These are phyloP conservation scores for Endocalyx cinctus DNA, from an alignment of 2,329 filamentous ascomycete species.

Conservation along the genomic window DNA sequence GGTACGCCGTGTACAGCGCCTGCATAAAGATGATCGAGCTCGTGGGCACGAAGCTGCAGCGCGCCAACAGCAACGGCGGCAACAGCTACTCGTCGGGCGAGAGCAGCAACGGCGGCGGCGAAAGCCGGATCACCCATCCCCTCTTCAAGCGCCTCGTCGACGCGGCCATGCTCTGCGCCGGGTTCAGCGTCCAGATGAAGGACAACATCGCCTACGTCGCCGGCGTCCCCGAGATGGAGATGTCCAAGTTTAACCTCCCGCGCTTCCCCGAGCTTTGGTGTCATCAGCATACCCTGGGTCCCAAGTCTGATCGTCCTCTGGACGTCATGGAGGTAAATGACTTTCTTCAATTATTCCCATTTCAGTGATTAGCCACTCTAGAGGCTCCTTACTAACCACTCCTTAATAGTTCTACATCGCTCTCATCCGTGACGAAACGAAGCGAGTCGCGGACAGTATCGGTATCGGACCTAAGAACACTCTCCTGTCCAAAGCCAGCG, in stretches of 20 bases:
- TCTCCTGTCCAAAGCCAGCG: conserved; percentile 27
- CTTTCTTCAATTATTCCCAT: background rate
- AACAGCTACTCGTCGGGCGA: no score
- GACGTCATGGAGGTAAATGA: conserved; percentile 53
- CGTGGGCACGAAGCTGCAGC: conserved; percentile 38
- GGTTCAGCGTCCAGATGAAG: conserved; percentile 59
- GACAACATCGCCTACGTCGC: conserved; percentile 49
- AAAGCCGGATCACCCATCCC: conserved; percentile 46
- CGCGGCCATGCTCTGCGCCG: conserved; percentile 52
- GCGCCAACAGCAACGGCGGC: conserved; percentile 32
- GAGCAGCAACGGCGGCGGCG: no score
- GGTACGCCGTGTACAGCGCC: conserved; percentile 47
- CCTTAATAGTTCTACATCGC: conserved; percentile 50
- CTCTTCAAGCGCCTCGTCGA: conserved; percentile 49
- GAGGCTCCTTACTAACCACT: conserved; percentile 12
- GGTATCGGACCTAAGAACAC: conserved; percentile 37
- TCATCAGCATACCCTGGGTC: conserved; percentile 47
- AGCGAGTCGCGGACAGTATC: conserved; percentile 33
- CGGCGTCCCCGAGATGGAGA: conserved; percentile 30
- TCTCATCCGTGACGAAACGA: conserved; percentile 50
- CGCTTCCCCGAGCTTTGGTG: conserved; percentile 44
- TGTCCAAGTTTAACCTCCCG: conserved; percentile 42
- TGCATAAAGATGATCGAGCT: conserved; percentile 44
- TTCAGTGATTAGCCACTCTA: background rate
- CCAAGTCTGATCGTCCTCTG: conserved; percentile 42